Evolutionary conservation across 2,329 filamentous ascomycete genomes (phyloP), one percentile per base, ranked within the genome.

Genomic region (Clonostachys chloroleuca): DNA sequence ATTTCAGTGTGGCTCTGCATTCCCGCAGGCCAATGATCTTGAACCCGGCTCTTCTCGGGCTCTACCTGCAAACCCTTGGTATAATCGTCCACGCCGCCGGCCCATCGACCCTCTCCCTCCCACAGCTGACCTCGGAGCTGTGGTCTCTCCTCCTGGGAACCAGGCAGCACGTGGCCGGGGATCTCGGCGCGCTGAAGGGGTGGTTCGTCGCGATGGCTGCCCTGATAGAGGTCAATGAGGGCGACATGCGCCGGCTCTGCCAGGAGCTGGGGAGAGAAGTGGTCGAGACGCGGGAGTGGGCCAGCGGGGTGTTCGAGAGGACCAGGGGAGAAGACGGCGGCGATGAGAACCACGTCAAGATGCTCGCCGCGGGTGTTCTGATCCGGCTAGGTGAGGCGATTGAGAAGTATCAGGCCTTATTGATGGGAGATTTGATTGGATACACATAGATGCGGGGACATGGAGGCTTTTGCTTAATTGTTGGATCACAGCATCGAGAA

Each of bases 281-380:
- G 18, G 76, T 95, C 45, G 92, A 97, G 74, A 87, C 89, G 50
- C 81, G 89, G 57, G 87, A 90, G 59, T 99, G 94, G 94, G 87
- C 89, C 2, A 78, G 83, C 40, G 74, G 75, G 47, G 78, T 96
- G 2, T 95, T 96, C 65, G 81, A 86, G 50, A 72, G 72, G 34
- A 72, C 69, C 8, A 68, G 72, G 33, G 77, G 77, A 0, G 71
- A 71, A 0, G 74, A 74, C 44, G 70, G 74, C 17, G 68, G 73
- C 36, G 86, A 96, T 61, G 89, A 94, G 62, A 88, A 87, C 49
- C 83, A 86, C 51, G 81, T 92, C 34, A 86, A 90, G 70, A 88
- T 84, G 70, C 60, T 94, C 57, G 86, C 88, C 5, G 89, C 89
- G 0, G 87, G 84, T 0, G 83, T 91, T 44, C 65, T 95, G 56